phyloP scores from a whole-genome alignment of 202 grass and related monocot species.

The Zoysia matrella region DNA sequence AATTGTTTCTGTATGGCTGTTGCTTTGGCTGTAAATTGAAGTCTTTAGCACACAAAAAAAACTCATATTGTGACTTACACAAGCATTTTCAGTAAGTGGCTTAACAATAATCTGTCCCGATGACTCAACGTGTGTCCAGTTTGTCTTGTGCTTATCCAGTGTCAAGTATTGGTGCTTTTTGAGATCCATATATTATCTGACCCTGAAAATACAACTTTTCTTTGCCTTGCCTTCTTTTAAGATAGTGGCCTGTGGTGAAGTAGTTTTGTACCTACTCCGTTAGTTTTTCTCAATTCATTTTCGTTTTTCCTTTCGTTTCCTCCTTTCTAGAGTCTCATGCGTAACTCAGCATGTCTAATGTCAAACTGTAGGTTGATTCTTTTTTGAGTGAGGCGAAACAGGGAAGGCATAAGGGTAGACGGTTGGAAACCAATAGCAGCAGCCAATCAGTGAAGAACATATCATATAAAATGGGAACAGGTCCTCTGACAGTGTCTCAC shows the following conservation, averaged over 20 bases:
- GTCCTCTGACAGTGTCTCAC: no score
- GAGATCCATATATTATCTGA: background rate
- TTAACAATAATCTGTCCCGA: slow-evolving; percentile 17
- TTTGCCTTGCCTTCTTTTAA: background rate
- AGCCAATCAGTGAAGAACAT: background rate
- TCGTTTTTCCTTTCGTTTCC: background rate
- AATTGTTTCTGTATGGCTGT: slow-evolving; percentile 16
- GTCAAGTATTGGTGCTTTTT: background rate
- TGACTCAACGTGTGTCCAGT: slow-evolving; percentile 25
- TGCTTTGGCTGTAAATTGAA: slow-evolving; percentile 28
- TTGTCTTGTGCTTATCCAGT: background rate
- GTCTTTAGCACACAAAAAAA: background rate
- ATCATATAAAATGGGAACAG: background rate
- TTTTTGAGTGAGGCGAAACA: background rate
- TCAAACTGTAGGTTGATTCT: background rate
- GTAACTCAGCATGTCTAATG: background rate
- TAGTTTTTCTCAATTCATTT: background rate
- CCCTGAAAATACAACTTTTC: background rate
- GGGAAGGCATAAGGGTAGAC: background rate
- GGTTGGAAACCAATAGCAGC: background rate
- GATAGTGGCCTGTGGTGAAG: background rate
- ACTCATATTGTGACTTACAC: slow-evolving; percentile 7
- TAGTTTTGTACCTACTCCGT: background rate
- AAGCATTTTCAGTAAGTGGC: background rate
- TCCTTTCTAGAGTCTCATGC: background rate